A percentile compares a stretch with the other conserved stretches of the same genome.
These are phyloP conservation scores for Zasmidium angulare DNA, from an alignment of 2,329 filamentous ascomycete genomes.

Conservation along the genomic window DNA sequence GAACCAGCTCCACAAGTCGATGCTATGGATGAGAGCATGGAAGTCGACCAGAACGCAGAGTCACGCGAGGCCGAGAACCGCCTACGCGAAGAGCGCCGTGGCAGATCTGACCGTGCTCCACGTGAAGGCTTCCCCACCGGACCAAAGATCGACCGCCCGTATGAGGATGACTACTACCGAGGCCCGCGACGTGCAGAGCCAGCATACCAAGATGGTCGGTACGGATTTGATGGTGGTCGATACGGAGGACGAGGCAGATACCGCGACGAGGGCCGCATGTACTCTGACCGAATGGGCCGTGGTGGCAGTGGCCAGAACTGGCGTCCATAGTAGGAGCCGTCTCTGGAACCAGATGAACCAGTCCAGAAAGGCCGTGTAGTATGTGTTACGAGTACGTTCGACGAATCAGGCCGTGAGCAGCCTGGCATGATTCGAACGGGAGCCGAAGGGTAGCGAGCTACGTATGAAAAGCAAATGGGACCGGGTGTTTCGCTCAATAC, in stretches of 20 bases:
- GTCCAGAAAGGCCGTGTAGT: neutral
- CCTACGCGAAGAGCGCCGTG: slow-evolving; percentile 33
- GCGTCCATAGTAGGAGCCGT: slow-evolving; percentile 17
- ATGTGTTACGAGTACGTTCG: neutral
- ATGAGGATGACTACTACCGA: slow-evolving; percentile 26
- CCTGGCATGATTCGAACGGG: too few species aligned
- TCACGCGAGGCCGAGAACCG: slow-evolving; percentile 32
- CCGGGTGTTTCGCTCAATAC: too few species aligned
- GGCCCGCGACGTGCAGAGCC: slow-evolving; percentile 32
- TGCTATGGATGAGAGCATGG: slow-evolving; percentile 41
- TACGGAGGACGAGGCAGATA: slow-evolving; percentile 25
- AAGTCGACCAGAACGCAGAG: slow-evolving; percentile 39
- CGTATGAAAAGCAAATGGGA: too few species aligned
- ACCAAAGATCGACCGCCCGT: slow-evolving; percentile 21
- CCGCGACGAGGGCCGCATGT: slow-evolving; percentile 31
- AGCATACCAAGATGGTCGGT: slow-evolving; percentile 45
- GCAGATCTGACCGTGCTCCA: slow-evolving; percentile 24
- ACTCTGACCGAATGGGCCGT: slow-evolving; percentile 28
- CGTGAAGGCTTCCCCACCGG: slow-evolving; percentile 22
- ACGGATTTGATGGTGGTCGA: slow-evolving; percentile 33
- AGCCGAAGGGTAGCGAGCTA: too few species aligned
- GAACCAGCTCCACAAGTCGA: slow-evolving; percentile 15
- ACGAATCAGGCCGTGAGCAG: too few species aligned
- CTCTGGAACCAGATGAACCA: neutral
- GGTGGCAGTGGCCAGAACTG: slow-evolving; percentile 27